phyloP scores from a whole-genome alignment of 164 flowering plant species.

The Vitis rotundifolia region DNA sequence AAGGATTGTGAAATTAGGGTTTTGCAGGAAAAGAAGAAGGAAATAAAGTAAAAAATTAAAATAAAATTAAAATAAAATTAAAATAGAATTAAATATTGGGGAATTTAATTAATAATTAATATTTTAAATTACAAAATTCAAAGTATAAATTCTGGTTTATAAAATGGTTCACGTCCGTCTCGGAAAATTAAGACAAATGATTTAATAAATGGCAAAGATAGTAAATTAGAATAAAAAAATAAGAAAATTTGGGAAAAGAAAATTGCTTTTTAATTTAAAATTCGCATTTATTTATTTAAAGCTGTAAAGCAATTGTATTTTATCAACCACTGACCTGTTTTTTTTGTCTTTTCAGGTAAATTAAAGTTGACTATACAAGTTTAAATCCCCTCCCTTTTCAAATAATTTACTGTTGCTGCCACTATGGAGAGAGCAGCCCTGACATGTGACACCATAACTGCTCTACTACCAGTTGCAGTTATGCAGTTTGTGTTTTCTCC shows the following conservation, averaged over 20 bases:
- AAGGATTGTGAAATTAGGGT: slow-evolving; percentile 45
- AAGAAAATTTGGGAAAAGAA: slow-evolving; percentile 28
- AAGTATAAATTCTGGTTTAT: slow-evolving; percentile 59
- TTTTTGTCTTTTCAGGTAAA: slow-evolving; percentile 50
- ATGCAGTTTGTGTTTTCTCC: too few relatives aligned
- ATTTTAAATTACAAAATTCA: slow-evolving; percentile 44
- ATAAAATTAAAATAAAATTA: slow-evolving; percentile 19
- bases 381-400: slow-evolving; percentile 20
- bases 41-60: slow-evolving; percentile 32
- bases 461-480: too few relatives aligned
- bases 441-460: too few relatives aligned
- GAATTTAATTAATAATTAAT: slow-evolving; percentile 34
- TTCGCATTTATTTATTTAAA: slow-evolving; percentile 24
- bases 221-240: slow-evolving; percentile 10
- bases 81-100: slow-evolving; percentile 25
- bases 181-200: slow-evolving; percentile 45
- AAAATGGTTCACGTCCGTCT: slow-evolving; percentile 64
- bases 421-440: neutral
- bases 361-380: slow-evolving; percentile 33
- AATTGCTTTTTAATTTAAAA: slow-evolving; percentile 21
- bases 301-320: slow-evolving; percentile 50
- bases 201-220: slow-evolving; percentile 25
- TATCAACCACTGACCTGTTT: slow-evolving; percentile 60
- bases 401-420: slow-evolving; percentile 29
- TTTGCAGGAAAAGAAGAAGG: slow-evolving; percentile 40